phyloP scores from a whole-genome alignment of 2,329 filamentous ascomycete species.

The Westerdykella aurantiaca region DNA sequence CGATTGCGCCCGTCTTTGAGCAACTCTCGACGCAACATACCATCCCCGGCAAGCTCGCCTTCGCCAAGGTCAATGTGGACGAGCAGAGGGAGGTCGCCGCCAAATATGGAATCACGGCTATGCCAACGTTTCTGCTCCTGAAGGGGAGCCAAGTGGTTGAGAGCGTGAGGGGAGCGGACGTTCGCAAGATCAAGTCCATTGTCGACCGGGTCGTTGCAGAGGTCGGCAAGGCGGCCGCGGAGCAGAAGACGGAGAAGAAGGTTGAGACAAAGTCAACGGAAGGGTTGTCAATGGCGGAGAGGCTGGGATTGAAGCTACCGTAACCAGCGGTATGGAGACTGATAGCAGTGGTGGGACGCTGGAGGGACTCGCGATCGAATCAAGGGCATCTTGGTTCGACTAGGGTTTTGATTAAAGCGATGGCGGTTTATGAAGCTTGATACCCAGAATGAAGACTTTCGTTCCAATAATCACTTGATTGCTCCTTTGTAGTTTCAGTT shows the following conservation, averaged over 20 bases:
- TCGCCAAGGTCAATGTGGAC: constrained; percentile 53
- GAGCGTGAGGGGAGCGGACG: constrained; percentile 27
- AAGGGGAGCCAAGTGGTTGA: constrained; percentile 28
- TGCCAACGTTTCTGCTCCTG: constrained; percentile 32
- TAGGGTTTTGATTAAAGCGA: no score
- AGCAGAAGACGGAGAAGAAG: constrained; percentile 2
- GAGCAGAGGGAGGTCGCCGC: constrained; percentile 45
- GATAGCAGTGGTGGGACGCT: constrained; percentile 14
- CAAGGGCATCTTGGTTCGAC: not conserved
- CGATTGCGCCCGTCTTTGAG: constrained; percentile 48
- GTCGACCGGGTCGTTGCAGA: constrained; percentile 11
- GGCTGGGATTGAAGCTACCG: not conserved
- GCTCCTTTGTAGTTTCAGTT: no score
- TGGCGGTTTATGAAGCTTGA: no score
- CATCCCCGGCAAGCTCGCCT: constrained; percentile 42
- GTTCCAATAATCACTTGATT: no score
- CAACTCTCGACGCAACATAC: constrained; percentile 47
- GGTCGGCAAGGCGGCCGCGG: constrained; percentile 8
- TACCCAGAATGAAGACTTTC: no score
- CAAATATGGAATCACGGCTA: constrained; percentile 46
- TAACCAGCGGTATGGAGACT: constrained; percentile 18
- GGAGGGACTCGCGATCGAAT: not conserved
- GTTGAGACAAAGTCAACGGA: constrained; percentile 2
- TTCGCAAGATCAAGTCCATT: constrained; percentile 13
- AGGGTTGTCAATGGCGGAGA: not conserved